A percentile compares a stretch with the other conserved stretches of the same genome.
phyloP scores from a whole-genome alignment of 495 filamentous ascomycete species.

The Penicillium parvum region DNA sequence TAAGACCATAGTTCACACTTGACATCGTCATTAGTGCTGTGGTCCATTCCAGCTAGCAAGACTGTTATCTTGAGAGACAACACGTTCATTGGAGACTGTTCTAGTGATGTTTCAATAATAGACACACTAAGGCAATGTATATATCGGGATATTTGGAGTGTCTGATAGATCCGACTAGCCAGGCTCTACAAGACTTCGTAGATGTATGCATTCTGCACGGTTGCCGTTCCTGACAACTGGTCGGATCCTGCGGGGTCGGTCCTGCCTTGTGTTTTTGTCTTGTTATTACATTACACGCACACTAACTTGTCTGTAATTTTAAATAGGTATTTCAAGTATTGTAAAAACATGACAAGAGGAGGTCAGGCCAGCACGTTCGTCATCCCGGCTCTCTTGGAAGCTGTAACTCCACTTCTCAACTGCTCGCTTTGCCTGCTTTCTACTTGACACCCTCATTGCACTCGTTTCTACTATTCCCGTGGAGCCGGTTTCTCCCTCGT shows the following conservation, averaged over 20 bases:
- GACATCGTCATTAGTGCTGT: too few species aligned
- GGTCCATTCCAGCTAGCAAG: too few species aligned
- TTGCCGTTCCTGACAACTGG: slow-evolving; percentile 25
- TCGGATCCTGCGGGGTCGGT: slow-evolving; percentile 21
- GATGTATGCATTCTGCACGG: neutral
- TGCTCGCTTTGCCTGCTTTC: slow-evolving; percentile 10
- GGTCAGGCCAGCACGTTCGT: slow-evolving; percentile 13
- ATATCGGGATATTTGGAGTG: too few species aligned
- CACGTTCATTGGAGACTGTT: too few species aligned
- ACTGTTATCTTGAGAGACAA: too few species aligned
- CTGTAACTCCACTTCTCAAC: slow-evolving; percentile 25
- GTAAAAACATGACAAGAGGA: slow-evolving; percentile 3
- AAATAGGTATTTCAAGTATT: neutral
- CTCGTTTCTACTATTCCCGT: slow-evolving; percentile 1
- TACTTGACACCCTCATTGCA: slow-evolving; percentile 1
- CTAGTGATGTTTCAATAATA: too few species aligned
- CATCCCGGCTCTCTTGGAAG: slow-evolving; percentile 26
- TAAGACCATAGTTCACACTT: too few species aligned
- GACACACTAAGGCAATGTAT: too few species aligned
- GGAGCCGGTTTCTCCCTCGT: slow-evolving; percentile 21
- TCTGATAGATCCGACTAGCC: too few species aligned
- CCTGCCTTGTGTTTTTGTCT: neutral
- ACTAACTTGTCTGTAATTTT: neutral
- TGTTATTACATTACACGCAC: neutral
- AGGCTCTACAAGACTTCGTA: too few species aligned